Evolutionary conservation across 257 asterid species (phyloP), one percentile per base, ranked within the genome.

Genomic region (Scutellaria barbata): DNA sequence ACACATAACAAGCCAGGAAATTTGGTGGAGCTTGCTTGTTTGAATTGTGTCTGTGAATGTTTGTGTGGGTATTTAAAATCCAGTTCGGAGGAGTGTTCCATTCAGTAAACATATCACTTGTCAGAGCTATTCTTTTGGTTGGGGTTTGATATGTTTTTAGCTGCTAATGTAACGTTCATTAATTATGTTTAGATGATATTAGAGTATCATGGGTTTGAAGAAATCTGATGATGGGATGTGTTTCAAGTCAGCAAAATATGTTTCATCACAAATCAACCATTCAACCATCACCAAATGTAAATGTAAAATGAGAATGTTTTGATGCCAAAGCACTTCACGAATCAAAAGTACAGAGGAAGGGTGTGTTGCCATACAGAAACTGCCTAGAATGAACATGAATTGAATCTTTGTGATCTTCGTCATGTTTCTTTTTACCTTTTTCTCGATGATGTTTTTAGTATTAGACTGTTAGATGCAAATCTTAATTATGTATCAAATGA

Each of bases 341-440:
- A 30, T 30, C 4, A 30, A 30, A 30, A 30, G 35, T 30, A 0
- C 35, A 30, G 35, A 30, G 35, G 3, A 2, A 30, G 35, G 3
- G 35, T 30, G 5, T 30, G 35, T 0, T 30, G 35, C 5, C 25
- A 22, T 22, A 12, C 17, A 33, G n/a, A 40, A 59, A 30, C 40
- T 35, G 4, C 7, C 14, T 11, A 64, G 41, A 43, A 33, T 14
- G 17, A 17, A 37, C 16, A 39, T 46, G 69, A n/a, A 53, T 66
- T 56, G 50, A 13, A 42, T 30, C 11, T 69, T 61, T 63, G 22
- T 39, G 75, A 11, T 59, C 62, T 60, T 59, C n/a, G n/a, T n/a
- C 8, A 35, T 50, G 13, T 20, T 64, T 39, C 30, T 40, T 33
- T 33, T 20, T 1, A 37, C 20, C 8, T 16, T 48, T 52, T 51